Percentiles rank a stretch among this genome's conserved stretches.
Conservation (phyloP, 2,329 filamentous ascomycete species). For the Trichoderma sp. region DNA sequence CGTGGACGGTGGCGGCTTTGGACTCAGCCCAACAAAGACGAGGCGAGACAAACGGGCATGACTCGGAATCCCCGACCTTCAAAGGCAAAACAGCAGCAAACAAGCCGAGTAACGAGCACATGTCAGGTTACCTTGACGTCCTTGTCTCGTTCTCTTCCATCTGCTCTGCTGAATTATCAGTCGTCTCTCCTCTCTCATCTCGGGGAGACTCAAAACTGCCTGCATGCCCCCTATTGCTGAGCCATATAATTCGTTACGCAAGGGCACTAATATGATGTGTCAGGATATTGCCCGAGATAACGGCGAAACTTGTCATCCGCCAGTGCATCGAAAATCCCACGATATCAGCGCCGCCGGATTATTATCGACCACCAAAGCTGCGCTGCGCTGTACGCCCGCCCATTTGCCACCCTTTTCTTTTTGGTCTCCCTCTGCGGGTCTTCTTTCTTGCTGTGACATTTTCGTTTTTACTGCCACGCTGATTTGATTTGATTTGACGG, state of each 20-base stretch:
- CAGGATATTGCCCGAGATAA: conserved; percentile 13
- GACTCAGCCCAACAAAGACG: neutral
- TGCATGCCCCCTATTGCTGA: neutral
- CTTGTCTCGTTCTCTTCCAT: neutral
- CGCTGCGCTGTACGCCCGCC: neutral
- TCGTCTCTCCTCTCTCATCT: neutral
- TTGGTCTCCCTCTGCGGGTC: neutral
- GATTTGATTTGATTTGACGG: neutral
- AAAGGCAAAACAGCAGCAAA: neutral
- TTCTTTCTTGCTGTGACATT: neutral
- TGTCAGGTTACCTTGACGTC: neutral
- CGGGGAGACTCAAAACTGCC: neutral
- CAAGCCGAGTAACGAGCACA: neutral
- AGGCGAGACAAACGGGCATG: neutral
- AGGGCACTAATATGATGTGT: conserved; percentile 15
- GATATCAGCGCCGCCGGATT: neutral
- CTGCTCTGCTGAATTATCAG: neutral
- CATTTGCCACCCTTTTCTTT: neutral
- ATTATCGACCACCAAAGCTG: neutral
- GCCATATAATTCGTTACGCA: neutral
- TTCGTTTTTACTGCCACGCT: neutral
- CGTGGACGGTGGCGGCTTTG: conserved; percentile 7
- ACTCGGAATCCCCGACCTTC: conserved; percentile 4
- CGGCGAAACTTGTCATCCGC: conserved; percentile 10
- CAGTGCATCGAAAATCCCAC: conserved; percentile 2